phyloP scores from a whole-genome alignment of 805 yeast species.

The Millerago galiae region DNA sequence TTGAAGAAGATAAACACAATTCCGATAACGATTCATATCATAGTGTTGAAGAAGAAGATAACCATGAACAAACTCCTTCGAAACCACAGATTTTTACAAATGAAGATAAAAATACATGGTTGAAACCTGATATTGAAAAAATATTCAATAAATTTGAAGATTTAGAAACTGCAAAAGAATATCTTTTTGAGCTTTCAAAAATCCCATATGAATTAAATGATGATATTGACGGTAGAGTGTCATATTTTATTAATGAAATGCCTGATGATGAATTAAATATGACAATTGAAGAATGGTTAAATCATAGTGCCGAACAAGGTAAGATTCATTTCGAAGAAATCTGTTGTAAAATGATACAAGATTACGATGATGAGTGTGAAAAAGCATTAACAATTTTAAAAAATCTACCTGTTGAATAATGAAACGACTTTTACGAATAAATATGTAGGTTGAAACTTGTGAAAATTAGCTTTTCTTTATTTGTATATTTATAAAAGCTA shows the following conservation, averaged over 20 bases:
- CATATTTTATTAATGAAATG: constrained; percentile 59
- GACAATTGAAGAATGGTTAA: constrained; percentile 69
- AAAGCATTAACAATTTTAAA: constrained; percentile 41
- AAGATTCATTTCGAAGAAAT: constrained; percentile 39
- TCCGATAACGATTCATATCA: constrained; percentile 1
- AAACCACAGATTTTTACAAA: neutral
- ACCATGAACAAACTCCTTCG: neutral
- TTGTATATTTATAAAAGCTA: too few relatives aligned
- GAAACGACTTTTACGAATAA: neutral
- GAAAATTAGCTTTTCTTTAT: neutral
- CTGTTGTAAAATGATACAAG: constrained; percentile 40
- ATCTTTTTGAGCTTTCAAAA: constrained; percentile 13
- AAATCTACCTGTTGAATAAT: constrained; percentile 25
- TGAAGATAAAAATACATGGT: constrained; percentile 16
- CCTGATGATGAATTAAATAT: constrained; percentile 63
- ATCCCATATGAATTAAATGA: constrained; percentile 37
- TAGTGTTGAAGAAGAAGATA: constrained; percentile 4
- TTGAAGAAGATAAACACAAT: neutral
- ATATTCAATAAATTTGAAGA: constrained; percentile 25
- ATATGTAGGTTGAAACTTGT: neutral
- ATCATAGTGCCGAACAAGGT: constrained; percentile 48
- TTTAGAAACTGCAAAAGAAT: constrained; percentile 26
- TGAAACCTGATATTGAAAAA: constrained; percentile 23
- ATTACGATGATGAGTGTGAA: constrained; percentile 42
- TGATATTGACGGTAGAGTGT: constrained; percentile 60